Percentiles rank a stretch among this genome's conserved stretches.
Evolutionary conservation across 192 early-diverging fungal species (phyloP).

Genomic region (Backusella luteola): DNA sequence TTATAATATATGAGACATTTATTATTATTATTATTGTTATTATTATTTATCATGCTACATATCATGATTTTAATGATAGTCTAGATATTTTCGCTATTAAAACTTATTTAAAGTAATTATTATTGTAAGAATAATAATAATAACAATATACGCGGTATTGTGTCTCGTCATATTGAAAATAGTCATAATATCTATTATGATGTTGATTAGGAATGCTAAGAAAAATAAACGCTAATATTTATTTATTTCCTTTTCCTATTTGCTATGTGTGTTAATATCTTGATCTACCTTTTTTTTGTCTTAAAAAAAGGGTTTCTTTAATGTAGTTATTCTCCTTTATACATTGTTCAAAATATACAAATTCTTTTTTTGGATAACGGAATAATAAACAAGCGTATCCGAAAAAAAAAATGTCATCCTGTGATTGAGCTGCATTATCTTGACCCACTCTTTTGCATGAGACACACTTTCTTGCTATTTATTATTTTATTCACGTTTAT

Average conservation of each 20-base stretch:
- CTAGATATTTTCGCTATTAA: neutral
- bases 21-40: neutral
- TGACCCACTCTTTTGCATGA: neutral
- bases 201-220: neutral
- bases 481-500: neutral
- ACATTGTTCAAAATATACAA: neutral
- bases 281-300: neutral
- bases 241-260: neutral
- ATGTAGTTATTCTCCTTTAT: neutral
- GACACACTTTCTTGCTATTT: neutral
- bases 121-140: neutral
- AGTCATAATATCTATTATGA: too few species aligned
- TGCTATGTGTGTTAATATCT: neutral
- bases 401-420: neutral
- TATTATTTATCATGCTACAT: neutral
- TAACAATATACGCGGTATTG: neutral
- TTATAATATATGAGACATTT: neutral
- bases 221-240: neutral
- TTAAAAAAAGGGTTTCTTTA: neutral
- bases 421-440: conserved; percentile 5
- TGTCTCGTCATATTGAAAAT: too few species aligned
- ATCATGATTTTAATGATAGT: neutral
- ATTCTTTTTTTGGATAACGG: conserved; percentile 1
- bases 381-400: neutral
- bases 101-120: neutral